These are phyloP conservation scores for Clavispora fructus DNA, from an alignment of 805 yeast genomes.

Conservation along the genomic window DNA sequence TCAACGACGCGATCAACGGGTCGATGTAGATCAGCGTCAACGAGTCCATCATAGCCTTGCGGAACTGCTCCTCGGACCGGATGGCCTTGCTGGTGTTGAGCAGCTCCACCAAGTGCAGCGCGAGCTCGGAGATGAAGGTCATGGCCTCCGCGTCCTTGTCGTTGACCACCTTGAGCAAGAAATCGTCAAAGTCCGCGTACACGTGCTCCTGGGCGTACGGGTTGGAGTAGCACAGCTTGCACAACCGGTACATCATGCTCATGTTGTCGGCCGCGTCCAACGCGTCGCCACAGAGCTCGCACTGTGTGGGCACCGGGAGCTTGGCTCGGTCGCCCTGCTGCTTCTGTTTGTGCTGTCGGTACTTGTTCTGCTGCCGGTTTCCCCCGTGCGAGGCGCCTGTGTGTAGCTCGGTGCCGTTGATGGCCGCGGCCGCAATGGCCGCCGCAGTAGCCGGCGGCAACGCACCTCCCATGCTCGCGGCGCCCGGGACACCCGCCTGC, in stretches of 20 bases:
- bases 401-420: conserved; percentile 9
- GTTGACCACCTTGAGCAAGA: conserved; percentile 18
- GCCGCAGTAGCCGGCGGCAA: conserved; percentile 11
- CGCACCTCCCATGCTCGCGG: neutral
- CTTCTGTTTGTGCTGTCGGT: conserved; percentile 13
- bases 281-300: conserved; percentile 24
- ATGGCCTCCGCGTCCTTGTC: conserved; percentile 11
- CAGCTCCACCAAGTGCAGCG: conserved; percentile 15
- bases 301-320: conserved; percentile 12
- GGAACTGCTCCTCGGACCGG: conserved; percentile 29
- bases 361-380: conserved; percentile 2
- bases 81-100: conserved; percentile 20
- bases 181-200: conserved; percentile 24
- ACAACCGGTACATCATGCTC: conserved; percentile 22
- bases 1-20: conserved; percentile 33
- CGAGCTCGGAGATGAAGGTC: conserved; percentile 13
- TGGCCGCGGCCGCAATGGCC: conserved; percentile 15
- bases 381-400: conserved; percentile 1
- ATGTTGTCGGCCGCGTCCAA: conserved; percentile 22
- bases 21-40: conserved; percentile 33
- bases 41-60: conserved; percentile 29
- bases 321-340: conserved; percentile 15
- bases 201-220: conserved; percentile 25
- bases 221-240: conserved; percentile 23
- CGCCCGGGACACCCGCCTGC: conserved; percentile 1